Evolutionary conservation across 345 rosid species (phyloP), one percentile per base, ranked within the genome.

Genomic region (Cardamine chenopodiifolia): DNA sequence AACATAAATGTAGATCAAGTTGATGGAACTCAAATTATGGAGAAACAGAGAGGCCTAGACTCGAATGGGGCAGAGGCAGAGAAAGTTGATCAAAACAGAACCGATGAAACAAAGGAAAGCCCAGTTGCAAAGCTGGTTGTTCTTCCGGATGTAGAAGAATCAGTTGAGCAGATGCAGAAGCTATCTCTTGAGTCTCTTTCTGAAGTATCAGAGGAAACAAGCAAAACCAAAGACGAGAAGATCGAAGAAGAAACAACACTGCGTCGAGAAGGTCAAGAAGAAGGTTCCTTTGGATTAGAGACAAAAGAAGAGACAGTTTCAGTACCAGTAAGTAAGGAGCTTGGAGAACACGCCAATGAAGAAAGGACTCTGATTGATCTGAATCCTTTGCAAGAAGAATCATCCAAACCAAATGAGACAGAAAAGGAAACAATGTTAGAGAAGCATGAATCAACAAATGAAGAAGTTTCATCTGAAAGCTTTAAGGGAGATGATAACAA

Each of bases 131-230:
- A 29, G 2, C 11, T 45, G 44, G 45, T 19, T 19, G 34, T 4
- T 62, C 32, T 26, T 31, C 14, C 14, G 5, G 56, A 31, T 39
- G 62, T 65, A 56, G 74, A 67, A 56, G 74, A 67, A 59, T 37
- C 79, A 10, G 48, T 50, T 25, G 70, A 76, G 59, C 3, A 62
- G 18, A 32, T 62, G 11, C 52, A 76, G 32, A 62, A 54, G 64
- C 56, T 50, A 62, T 44, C 50, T 31, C 31, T 42, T 63, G 71
- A 62, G 35, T 22, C 56, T 53, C 32, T 34, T 55, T 76, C 74
- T 53, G 28, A 80, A 80, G 66, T 78, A 40, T 65, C 63, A n/a
- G 61, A 70, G 42, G 81, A 75, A 78, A 56, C 61, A 44, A 76
- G 26, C 52, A 54, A 69, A 45, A 26, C 17, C 8, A 18, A 57